phyloP scores from a whole-genome alignment of 2,329 filamentous ascomycete genomes.

The Botrytis fabae region DNA sequence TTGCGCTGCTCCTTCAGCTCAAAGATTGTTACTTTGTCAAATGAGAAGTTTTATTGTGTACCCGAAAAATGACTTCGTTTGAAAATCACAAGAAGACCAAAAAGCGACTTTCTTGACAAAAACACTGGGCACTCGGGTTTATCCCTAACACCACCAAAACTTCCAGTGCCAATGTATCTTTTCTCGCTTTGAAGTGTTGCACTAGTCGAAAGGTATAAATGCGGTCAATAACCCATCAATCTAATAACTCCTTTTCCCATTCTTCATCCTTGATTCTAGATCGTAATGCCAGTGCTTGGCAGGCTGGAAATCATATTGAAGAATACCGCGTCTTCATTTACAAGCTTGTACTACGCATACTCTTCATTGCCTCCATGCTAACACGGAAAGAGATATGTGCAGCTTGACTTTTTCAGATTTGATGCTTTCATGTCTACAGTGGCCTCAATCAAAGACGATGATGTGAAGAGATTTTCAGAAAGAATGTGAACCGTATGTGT shows the following conservation, averaged over 20 bases:
- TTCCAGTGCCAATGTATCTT: too few species aligned
- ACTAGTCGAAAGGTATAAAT: too few species aligned
- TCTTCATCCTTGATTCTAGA: background rate
- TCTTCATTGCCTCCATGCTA: background rate
- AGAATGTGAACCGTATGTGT: background rate
- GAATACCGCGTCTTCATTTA: background rate
- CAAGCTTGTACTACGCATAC: too few species aligned
- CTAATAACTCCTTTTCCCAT: too few species aligned
- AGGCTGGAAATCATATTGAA: fast-evolving
- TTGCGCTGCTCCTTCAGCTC: too few species aligned
- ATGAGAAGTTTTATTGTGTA: background rate
- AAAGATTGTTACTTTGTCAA: background rate
- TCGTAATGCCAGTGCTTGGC: background rate
- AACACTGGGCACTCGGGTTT: too few species aligned
- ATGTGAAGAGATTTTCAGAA: too few species aligned
- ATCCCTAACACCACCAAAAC: too few species aligned
- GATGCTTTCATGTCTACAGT: background rate
- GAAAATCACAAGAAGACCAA: background rate
- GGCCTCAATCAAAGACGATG: too few species aligned
- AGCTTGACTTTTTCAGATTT: background rate
- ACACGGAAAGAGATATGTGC: background rate
- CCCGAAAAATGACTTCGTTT: background rate
- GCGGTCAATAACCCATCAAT: too few species aligned
- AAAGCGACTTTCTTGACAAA: too few species aligned
- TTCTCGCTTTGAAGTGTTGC: too few species aligned